Conservation (phyloP, 139 green algal genomes). For the Dunaliella primolecta region DNA sequence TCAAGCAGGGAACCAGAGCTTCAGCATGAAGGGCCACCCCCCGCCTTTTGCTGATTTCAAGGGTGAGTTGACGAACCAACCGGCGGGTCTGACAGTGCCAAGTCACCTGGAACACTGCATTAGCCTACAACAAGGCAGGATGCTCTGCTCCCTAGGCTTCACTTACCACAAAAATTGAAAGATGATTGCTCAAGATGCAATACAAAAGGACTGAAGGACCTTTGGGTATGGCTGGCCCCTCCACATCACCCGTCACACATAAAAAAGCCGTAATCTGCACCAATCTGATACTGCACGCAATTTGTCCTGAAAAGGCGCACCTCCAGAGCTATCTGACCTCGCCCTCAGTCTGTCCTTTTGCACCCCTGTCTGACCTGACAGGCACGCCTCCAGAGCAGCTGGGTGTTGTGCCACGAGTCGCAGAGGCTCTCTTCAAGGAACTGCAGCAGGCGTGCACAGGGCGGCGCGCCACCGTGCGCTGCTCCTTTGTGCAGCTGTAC, state of each 20-base stretch:
- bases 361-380: slow-evolving; percentile 30
- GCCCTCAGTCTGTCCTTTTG: too few relatives aligned
- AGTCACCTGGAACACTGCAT: neutral
- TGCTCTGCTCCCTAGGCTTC: neutral
- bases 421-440: slow-evolving; percentile 32
- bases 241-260: neutral
- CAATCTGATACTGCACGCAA: neutral
- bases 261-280: neutral
- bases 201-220: too few relatives aligned
- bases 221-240: too few relatives aligned
- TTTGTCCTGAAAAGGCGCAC: too few relatives aligned
- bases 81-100: neutral
- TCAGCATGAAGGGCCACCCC: neutral
- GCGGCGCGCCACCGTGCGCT: slow-evolving; percentile 22
- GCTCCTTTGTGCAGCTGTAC: slow-evolving; percentile 53
- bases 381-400: slow-evolving; percentile 33
- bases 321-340: neutral
- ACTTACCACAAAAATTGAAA: too few relatives aligned
- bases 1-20: neutral
- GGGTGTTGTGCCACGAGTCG: slow-evolving; percentile 42
- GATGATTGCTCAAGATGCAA: too few relatives aligned
- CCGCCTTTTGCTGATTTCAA: neutral
- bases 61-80: neutral
- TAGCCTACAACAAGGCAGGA: neutral
- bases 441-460: neutral